Percentiles rank a stretch among this genome's conserved stretches.
Conservation (phyloP, 2,329 filamentous ascomycete genomes). For the Meredithiella fracta region DNA sequence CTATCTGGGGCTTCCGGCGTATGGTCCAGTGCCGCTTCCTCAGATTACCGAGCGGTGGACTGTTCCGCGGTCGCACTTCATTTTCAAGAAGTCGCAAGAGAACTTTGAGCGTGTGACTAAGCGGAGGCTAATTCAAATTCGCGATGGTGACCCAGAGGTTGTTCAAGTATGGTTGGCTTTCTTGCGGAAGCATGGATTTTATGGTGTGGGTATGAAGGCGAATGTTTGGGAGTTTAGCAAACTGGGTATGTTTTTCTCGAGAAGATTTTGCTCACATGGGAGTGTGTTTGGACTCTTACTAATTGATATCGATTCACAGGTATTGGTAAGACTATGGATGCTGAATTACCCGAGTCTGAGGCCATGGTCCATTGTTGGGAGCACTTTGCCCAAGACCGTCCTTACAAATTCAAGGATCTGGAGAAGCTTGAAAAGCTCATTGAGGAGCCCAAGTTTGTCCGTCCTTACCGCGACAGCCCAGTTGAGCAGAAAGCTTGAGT, state of each 20-base stretch:
- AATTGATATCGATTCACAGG: conserved; percentile 5
- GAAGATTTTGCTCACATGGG: too few species aligned
- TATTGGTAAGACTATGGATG: conserved; percentile 14
- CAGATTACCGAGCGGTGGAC: conserved; percentile 87
- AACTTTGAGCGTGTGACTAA: conserved; percentile 90
- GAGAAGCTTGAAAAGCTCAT: conserved; percentile 12
- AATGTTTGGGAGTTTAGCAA: conserved; percentile 83
- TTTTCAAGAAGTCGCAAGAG: conserved; percentile 94
- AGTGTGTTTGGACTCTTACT: neutral
- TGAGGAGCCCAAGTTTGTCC: conserved; percentile 12
- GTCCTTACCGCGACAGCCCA: conserved; percentile 11
- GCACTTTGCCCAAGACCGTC: conserved; percentile 14
- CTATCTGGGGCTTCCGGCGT: conserved; percentile 74
- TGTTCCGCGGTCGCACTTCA: conserved; percentile 73
- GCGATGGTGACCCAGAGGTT: conserved; percentile 74
- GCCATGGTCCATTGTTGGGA: conserved; percentile 10
- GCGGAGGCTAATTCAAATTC: conserved; percentile 75
- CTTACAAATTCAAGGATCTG: conserved; percentile 12
- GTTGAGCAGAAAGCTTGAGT: neutral
- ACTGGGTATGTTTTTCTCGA: conserved; percentile 30
- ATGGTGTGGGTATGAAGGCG: conserved; percentile 97
- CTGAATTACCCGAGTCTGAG: conserved; percentile 11
- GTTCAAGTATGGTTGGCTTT: conserved; percentile 90
- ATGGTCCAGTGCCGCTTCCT: conserved; percentile 72
- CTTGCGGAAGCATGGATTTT: conserved; percentile 77